phyloP scores from a whole-genome alignment of 2,329 filamentous ascomycete genomes.

The Neopestalotiopsis sp. region DNA sequence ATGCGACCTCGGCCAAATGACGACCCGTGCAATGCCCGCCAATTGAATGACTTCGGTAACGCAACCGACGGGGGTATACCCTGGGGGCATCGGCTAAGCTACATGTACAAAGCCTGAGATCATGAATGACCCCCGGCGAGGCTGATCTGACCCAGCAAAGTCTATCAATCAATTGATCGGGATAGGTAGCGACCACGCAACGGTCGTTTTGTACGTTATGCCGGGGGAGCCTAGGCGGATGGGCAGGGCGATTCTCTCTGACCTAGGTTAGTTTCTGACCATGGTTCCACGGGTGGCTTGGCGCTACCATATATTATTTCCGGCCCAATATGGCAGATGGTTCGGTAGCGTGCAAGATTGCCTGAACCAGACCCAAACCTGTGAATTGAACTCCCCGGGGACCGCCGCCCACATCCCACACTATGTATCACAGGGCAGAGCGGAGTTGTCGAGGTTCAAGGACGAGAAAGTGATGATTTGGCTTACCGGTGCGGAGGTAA shows the following conservation, averaged over 20 bases:
- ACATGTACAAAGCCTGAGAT: background rate
- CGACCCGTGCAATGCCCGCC: slow-evolving; percentile 4
- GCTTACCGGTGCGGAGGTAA: background rate
- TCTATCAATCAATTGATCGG: background rate
- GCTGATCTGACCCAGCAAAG: background rate
- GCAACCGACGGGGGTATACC: background rate
- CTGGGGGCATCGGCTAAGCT: background rate
- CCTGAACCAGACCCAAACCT: background rate
- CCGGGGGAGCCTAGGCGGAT: too few relatives aligned
- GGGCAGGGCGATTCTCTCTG: background rate
- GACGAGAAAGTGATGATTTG: background rate
- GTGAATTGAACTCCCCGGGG: background rate
- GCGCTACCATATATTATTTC: background rate
- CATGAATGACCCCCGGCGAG: background rate
- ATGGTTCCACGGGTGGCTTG: background rate
- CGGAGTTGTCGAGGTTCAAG: background rate
- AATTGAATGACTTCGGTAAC: background rate
- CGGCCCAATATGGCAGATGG: background rate
- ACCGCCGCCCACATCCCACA: background rate
- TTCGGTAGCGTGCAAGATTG: background rate
- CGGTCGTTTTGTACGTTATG: background rate
- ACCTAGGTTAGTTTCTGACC: background rate
- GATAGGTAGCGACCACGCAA: background rate
- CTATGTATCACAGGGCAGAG: background rate
- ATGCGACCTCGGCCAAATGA: slow-evolving; percentile 10